These are phyloP conservation scores for Camellia sinensis DNA, from an alignment of 148 eudicot genomes.

Conservation along the genomic window DNA sequence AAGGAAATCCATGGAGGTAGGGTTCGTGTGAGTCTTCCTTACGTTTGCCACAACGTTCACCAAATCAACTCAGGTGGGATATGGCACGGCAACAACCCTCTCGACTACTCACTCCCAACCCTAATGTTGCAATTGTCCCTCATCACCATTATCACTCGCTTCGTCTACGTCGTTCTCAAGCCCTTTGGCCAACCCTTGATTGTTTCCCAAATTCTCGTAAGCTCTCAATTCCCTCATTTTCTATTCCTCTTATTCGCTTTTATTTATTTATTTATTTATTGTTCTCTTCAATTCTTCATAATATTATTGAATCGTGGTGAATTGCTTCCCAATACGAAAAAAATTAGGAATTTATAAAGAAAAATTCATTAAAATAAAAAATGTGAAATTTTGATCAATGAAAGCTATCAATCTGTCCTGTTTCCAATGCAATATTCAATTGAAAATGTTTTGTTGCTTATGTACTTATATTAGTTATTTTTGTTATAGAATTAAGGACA, in stretches of 20 bases:
- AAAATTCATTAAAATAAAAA: too few relatives aligned
- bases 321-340: too few relatives aligned
- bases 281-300: too few relatives aligned
- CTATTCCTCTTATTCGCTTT: background rate
- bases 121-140: conserved; percentile 32
- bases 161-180: conserved; percentile 16
- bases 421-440: too few relatives aligned
- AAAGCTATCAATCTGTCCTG: too few relatives aligned
- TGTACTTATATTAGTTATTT: too few relatives aligned
- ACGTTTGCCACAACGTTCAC: conserved; percentile 24
- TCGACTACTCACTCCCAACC: conserved; percentile 22
- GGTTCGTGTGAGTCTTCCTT: background rate
- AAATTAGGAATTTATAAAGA: too few relatives aligned
- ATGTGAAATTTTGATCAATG: too few relatives aligned
- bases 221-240: conserved; percentile 1
- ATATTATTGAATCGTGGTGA: too few relatives aligned
- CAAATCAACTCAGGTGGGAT: conserved; percentile 20
- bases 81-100: conserved; percentile 29
- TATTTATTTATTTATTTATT: background rate
- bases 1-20: background rate
- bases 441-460: too few relatives aligned
- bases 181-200: conserved; percentile 43
- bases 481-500: too few relatives aligned
- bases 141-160: conserved; percentile 29
- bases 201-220: conserved; percentile 47